These are phyloP conservation scores for Ganoderma leucocontextum DNA, from an alignment of 1,284 basidiomycete species.

Conservation along the genomic window DNA sequence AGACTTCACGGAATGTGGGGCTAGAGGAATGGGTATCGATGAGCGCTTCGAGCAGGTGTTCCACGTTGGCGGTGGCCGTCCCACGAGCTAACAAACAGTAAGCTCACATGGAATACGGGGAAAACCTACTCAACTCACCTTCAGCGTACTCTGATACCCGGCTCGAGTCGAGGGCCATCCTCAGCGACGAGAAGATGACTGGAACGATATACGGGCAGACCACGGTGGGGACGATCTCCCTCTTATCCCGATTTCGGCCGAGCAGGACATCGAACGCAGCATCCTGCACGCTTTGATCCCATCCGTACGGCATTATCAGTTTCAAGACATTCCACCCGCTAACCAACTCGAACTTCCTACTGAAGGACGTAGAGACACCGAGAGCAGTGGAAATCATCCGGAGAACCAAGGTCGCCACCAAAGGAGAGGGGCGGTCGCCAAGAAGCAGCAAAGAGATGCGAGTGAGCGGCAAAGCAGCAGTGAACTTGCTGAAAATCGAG, in stretches of 20 bases:
- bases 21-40: conserved; percentile 69
- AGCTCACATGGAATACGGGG: not conserved
- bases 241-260: conserved; percentile 45
- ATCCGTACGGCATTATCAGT: conserved; percentile 68
- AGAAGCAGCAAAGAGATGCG: conserved; percentile 79
- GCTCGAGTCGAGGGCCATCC: conserved; percentile 43
- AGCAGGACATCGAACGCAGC: conserved; percentile 72
- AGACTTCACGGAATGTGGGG: conserved; percentile 71
- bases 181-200: conserved; percentile 69
- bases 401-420: conserved; percentile 67
- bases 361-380: conserved; percentile 63
- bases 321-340: conserved; percentile 79
- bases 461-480: conserved; percentile 72
- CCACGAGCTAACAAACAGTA: conserved; percentile 12
- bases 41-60: conserved; percentile 70
- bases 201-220: conserved; percentile 74
- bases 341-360: conserved; percentile 77
- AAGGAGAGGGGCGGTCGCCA: conserved; percentile 68
- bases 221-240: conserved; percentile 45
- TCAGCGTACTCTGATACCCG: conserved; percentile 24
- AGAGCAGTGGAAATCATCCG: conserved; percentile 65
- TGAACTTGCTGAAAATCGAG: conserved; percentile 67
- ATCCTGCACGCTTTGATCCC: conserved; percentile 71
- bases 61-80: conserved; percentile 54
- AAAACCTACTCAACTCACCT: conserved; percentile 12